Evolutionary conservation across 176 grass and related monocot genomes (phyloP).

Genomic region (Saccharum spontaneum): DNA sequence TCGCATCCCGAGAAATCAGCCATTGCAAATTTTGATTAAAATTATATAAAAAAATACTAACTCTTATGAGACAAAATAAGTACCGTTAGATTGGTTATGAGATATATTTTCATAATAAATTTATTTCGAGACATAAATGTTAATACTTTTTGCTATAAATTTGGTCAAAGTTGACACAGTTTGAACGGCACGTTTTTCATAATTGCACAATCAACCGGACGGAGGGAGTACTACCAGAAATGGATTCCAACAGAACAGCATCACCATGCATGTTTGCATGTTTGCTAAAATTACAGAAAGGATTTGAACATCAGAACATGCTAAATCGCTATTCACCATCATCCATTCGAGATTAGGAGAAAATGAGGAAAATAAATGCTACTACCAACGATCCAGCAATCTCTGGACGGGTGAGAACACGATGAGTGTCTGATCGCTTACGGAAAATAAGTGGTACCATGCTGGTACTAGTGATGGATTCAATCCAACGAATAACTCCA

Average conservation of each 20-base stretch:
- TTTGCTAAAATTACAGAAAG: neutral
- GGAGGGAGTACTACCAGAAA: neutral
- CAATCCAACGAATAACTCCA: neutral
- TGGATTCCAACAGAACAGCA: neutral
- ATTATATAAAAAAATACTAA: too few relatives aligned
- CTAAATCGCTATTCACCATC: neutral
- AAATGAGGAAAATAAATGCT: neutral
- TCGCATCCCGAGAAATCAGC: too few relatives aligned
- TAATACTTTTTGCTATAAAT: too few relatives aligned
- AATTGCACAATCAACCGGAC: too few relatives aligned
- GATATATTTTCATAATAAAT: too few relatives aligned
- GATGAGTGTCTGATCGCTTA: too few relatives aligned
- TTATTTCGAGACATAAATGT: too few relatives aligned
- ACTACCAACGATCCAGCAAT: neutral
- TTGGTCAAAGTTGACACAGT: too few relatives aligned
- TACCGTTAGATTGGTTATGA: too few relatives aligned
- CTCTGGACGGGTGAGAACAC: neutral
- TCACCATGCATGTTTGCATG: neutral
- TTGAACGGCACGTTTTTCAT: too few relatives aligned
- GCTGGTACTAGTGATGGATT: neutral
- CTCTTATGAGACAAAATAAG: too few relatives aligned
- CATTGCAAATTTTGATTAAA: too few relatives aligned
- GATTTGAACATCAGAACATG: conserved; percentile 3
- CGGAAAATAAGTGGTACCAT: neutral
- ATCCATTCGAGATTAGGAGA: neutral